These are phyloP conservation scores for Boletus reticuloceps DNA, from an alignment of 768 basidiomycete genomes.

Conservation along the genomic window DNA sequence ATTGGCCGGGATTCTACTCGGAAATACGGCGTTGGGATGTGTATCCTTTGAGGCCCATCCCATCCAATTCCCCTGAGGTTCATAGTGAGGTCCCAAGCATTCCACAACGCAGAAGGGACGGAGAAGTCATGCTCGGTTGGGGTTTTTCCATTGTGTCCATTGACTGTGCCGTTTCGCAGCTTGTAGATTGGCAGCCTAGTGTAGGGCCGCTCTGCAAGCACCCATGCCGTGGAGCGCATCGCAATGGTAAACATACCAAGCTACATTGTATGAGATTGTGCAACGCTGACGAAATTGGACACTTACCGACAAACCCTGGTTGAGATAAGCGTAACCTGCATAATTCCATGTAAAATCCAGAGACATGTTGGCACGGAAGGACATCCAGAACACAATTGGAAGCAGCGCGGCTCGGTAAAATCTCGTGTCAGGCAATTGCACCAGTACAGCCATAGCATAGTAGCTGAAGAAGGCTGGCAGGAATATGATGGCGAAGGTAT, in stretches of 20 bases:
- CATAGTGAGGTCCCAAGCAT: constrained; percentile 24
- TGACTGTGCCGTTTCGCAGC: neutral
- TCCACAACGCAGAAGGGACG: constrained; percentile 21
- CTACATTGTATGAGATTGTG: constrained; percentile 10
- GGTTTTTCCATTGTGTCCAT: neutral
- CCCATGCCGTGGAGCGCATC: constrained; percentile 26
- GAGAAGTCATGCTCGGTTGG: neutral
- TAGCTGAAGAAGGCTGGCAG: constrained; percentile 44
- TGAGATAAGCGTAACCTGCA: constrained; percentile 13
- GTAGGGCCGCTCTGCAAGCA: constrained; percentile 11
- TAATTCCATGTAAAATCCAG: constrained; percentile 23
- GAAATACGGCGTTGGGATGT: constrained; percentile 12
- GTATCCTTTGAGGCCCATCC: constrained; percentile 13
- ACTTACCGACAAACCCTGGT: constrained; percentile 24
- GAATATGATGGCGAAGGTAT: constrained; percentile 36
- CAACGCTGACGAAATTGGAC: too few relatives aligned
- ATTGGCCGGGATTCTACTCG: constrained; percentile 17
- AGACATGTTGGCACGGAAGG: constrained; percentile 38
- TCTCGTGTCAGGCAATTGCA: constrained; percentile 45
- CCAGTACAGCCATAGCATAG: constrained; percentile 52
- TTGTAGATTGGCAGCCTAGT: constrained; percentile 9
- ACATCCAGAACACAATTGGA: constrained; percentile 44
- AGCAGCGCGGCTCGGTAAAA: constrained; percentile 45
- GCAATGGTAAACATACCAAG: constrained; percentile 22
- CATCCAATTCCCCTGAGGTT: constrained; percentile 31